Base-by-base conservation (phyloP, 345 rosid genomes). In the Eucalyptus coolabah region DNA sequence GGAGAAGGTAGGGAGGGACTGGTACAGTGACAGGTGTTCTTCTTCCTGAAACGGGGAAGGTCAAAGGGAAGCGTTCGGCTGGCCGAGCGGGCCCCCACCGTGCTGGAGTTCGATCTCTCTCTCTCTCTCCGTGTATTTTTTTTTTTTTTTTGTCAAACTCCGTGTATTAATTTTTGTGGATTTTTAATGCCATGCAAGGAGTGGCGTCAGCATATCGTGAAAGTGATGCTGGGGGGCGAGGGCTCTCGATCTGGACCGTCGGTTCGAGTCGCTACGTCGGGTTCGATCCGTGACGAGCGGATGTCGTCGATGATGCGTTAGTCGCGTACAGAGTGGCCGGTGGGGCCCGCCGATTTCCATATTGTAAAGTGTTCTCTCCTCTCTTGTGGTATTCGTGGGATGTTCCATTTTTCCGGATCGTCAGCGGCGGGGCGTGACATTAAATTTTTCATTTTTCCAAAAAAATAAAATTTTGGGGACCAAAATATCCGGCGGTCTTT, bases 31-130 rank as follows among this genome's bases (percentile, higher is more conserved):
- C 45, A 6, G 83, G 40, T 10, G 16, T 21, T 21, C 28, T 69
- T 60, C 72, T 15, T 72, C 83, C 45, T 37, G 9, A 11, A 37
- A 44, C 45, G 6, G 83, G 28, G 47, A 72, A 91, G 92, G 95
- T 95, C 95, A 94, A 93, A 93, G 86, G 23, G 56, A 91, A 87
- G 69, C 34, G 89, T 92, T 90, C 23, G 95, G 94, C 91, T 88
- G 95, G 95, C 94, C 93, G 89, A 87, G 51, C 81, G 85, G 88
- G 87, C 44, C 91, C 91, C 93, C 94, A 81, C 93, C 93, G 87
- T 3, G 83, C 83, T 11, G 28, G 16, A 21, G 83, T 37, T 72
- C 15, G 15, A 72, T 34, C 83, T 21, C 81, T 69, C 51, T 50
- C 54, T 51, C n/a, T n/a, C n/a, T n/a, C n/a, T n/a, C n/a, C n/a